Evolutionary conservation across 306 rosid species (phyloP).

Genomic region (Medicago arabica): DNA sequence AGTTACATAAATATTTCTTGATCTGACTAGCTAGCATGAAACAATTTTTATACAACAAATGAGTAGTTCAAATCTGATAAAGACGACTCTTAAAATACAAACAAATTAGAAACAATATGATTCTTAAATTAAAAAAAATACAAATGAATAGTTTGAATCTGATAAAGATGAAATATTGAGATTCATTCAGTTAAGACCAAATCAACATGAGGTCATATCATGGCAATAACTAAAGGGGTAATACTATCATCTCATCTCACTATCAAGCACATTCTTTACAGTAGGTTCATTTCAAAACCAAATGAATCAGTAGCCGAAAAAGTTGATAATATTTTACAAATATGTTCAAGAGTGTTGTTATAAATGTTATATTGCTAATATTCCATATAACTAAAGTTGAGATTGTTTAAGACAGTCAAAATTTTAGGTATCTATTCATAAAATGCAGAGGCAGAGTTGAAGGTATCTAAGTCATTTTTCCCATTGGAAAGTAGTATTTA

Average conservation of each 20-base stretch:
- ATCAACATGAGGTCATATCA: not conserved
- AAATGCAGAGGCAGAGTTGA: constrained; percentile 16
- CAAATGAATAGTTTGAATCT: not conserved
- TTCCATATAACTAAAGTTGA: not conserved
- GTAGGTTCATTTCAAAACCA: not conserved
- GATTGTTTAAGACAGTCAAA: not conserved
- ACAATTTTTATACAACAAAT: not conserved
- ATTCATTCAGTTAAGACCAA: not conserved
- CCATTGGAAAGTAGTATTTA: not conserved
- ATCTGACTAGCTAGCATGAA: not conserved
- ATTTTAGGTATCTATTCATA: not conserved
- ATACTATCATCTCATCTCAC: too few species aligned
- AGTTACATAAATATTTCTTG: not conserved
- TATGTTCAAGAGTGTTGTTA: constrained; percentile 3
- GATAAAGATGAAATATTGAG: not conserved
- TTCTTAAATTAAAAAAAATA: not conserved
- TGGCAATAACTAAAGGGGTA: constrained; percentile 7
- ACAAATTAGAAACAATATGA: not conserved
- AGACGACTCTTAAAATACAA: not conserved
- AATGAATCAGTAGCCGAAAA: not conserved
- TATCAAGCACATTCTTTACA: not conserved
- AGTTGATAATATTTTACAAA: constrained; percentile 2
- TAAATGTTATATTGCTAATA: not conserved
- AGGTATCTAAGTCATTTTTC: not conserved
- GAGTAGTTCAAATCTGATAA: not conserved